Percentiles rank a stretch among this genome's conserved stretches.
These are phyloP conservation scores for Verbena officinalis DNA, from an alignment of 257 asterid genomes.

Conservation along the genomic window DNA sequence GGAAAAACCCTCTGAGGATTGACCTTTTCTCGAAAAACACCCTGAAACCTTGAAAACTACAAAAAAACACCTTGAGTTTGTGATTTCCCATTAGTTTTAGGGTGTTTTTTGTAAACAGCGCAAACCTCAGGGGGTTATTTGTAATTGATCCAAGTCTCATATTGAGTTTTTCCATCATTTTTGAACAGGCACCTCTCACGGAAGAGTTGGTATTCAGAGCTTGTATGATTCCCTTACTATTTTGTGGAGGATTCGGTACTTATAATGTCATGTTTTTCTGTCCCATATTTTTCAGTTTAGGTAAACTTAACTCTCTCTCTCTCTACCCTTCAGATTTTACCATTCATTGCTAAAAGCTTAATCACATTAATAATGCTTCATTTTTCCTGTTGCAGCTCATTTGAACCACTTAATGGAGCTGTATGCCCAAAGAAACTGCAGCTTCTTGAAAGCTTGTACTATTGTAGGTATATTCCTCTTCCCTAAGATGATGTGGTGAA, in stretches of 20 bases:
- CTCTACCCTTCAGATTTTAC: neutral
- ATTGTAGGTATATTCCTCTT: conserved; percentile 68
- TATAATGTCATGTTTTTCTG: conserved; percentile 68
- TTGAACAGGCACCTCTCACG: conserved; percentile 85
- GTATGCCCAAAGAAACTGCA: conserved; percentile 55
- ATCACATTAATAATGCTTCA: conserved; percentile 13
- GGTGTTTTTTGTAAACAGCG: too few species aligned
- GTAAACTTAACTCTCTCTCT: conserved; percentile 32
- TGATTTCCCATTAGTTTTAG: too few species aligned
- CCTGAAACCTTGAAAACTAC: too few species aligned
- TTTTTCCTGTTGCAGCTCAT: conserved; percentile 77
- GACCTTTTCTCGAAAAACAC: too few species aligned
- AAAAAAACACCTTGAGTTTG: too few species aligned
- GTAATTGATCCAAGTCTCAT: too few species aligned
- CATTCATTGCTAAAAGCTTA: conserved; percentile 13
- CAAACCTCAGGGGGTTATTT: too few species aligned
- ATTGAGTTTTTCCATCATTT: conserved; percentile 3
- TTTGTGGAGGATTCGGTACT: conserved; percentile 84
- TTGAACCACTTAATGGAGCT: conserved; percentile 82
- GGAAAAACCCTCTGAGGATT: too few species aligned
- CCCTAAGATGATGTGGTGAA: conserved; percentile 13
- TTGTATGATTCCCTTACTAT: conserved; percentile 90
- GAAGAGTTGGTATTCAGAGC: conserved; percentile 99
- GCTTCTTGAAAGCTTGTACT: conserved; percentile 62
- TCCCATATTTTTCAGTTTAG: conserved; percentile 93